phyloP scores from a whole-genome alignment of 805 yeast species.

The Spathaspora hagerdaliae region DNA sequence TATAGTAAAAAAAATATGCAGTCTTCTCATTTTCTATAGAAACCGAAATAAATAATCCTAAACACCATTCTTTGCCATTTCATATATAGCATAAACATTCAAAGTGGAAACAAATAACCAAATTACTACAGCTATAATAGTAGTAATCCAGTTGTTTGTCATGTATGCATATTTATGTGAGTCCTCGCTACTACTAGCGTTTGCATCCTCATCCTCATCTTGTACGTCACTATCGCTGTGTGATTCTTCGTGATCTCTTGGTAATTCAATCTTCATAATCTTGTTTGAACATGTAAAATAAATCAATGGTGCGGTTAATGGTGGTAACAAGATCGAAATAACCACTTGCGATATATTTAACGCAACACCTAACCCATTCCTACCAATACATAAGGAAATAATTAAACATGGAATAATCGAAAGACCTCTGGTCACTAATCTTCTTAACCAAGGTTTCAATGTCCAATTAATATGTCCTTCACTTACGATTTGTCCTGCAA shows the following conservation, averaged over 20 bases:
- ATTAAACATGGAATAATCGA: constrained; percentile 78
- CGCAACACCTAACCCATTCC: constrained; percentile 65
- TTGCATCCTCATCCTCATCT: constrained; percentile 7
- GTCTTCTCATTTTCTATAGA: not conserved
- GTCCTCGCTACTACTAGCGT: constrained; percentile 2
- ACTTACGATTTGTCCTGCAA: constrained; percentile 88
- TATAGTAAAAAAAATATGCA: too few species aligned
- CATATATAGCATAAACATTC: constrained; percentile 58
- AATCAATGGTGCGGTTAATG: constrained; percentile 79
- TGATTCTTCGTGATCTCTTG: constrained; percentile 10
- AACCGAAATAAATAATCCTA: not conserved
- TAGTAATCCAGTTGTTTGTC: constrained; percentile 60
- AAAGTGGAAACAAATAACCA: constrained; percentile 73
- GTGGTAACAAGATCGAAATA: constrained; percentile 76
- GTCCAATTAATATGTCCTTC: constrained; percentile 90
- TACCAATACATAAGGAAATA: constrained; percentile 69
- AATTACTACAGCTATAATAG: constrained; percentile 47
- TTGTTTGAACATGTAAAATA: constrained; percentile 70
- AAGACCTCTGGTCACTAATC: constrained; percentile 72
- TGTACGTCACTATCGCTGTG: constrained; percentile 3
- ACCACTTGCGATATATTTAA: constrained; percentile 85
- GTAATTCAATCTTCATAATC: constrained; percentile 59
- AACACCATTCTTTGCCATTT: constrained; percentile 36
- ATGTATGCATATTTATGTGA: constrained; percentile 41
- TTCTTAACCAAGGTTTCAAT: constrained; percentile 72